phyloP scores from a whole-genome alignment of 805 yeast genomes.

The Candida montana region DNA sequence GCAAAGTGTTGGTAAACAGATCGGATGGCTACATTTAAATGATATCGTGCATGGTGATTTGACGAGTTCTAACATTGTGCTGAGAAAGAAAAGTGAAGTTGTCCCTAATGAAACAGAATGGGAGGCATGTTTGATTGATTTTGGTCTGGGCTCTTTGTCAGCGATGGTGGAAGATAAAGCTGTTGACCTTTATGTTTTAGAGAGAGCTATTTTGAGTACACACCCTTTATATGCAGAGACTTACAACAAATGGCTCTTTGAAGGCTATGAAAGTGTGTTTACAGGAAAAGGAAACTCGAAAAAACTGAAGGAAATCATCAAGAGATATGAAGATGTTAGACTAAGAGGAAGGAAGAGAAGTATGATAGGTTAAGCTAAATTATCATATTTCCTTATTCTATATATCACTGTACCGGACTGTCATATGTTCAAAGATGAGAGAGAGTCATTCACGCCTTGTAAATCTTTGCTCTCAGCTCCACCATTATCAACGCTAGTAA shows the following conservation, averaged over 20 bases:
- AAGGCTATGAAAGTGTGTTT: conserved; percentile 54
- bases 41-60: conserved; percentile 92
- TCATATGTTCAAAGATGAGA: conserved; percentile 12
- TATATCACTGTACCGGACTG: neutral
- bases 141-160: conserved; percentile 81
- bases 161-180: conserved; percentile 86
- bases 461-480: neutral
- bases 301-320: conserved; percentile 46
- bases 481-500: too few species aligned
- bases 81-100: conserved; percentile 28
- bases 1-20: conserved; percentile 53
- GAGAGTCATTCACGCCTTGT: conserved; percentile 15
- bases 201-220: conserved; percentile 85
- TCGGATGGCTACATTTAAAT: conserved; percentile 66
- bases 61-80: conserved; percentile 81
- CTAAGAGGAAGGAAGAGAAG: conserved; percentile 92
- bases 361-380: conserved; percentile 63
- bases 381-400: too few species aligned
- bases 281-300: conserved; percentile 31
- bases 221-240: conserved; percentile 68
- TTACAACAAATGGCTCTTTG: conserved; percentile 66
- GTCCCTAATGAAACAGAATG: conserved; percentile 10
- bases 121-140: conserved; percentile 73
- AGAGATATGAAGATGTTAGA: conserved; percentile 76
- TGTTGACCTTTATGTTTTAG: conserved; percentile 92